Conservation (phyloP, 495 filamentous ascomycete species). For the Hypoxylon subgilvum region DNA sequence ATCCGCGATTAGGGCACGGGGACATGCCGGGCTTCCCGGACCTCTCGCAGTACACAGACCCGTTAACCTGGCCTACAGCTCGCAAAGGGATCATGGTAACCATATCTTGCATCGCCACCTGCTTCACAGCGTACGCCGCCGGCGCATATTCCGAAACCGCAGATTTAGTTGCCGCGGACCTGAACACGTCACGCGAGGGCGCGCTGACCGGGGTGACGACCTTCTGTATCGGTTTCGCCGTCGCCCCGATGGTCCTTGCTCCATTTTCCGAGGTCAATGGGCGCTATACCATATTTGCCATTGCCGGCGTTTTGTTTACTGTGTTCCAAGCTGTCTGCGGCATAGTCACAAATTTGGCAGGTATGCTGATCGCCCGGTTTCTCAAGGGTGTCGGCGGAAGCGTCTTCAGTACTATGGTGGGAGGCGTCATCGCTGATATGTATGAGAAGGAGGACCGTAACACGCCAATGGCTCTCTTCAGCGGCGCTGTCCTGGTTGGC, state of each 20-base stretch:
- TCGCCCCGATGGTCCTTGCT: conserved; percentile 89
- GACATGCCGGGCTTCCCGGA: conserved; percentile 64
- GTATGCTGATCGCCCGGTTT: conserved; percentile 79
- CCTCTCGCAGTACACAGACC: conserved; percentile 70
- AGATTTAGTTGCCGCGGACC: conserved; percentile 65
- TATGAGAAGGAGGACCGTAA: conserved; percentile 81
- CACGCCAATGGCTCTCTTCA: conserved; percentile 88
- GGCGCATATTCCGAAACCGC: conserved; percentile 78
- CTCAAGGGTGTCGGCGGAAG: conserved; percentile 75
- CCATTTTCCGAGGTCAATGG: conserved; percentile 91
- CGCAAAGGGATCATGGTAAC: conserved; percentile 76
- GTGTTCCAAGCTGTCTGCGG: conserved; percentile 77
- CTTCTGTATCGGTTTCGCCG: conserved; percentile 81
- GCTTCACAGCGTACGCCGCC: conserved; percentile 79
- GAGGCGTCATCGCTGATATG: conserved; percentile 88
- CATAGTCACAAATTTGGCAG: conserved; percentile 70
- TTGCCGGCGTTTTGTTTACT: conserved; percentile 69
- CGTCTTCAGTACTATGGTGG: conserved; percentile 91
- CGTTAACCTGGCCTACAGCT: conserved; percentile 72
- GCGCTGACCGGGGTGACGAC: conserved; percentile 79
- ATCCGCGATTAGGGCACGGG: conserved; percentile 22
- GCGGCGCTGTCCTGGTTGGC: conserved; percentile 74
- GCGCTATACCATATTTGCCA: conserved; percentile 78
- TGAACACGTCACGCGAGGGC: conserved; percentile 67
- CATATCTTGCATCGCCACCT: conserved; percentile 76